These are phyloP conservation scores for Leucocoprinus sp. DNA, from an alignment of 768 basidiomycete species.

Conservation along the genomic window DNA sequence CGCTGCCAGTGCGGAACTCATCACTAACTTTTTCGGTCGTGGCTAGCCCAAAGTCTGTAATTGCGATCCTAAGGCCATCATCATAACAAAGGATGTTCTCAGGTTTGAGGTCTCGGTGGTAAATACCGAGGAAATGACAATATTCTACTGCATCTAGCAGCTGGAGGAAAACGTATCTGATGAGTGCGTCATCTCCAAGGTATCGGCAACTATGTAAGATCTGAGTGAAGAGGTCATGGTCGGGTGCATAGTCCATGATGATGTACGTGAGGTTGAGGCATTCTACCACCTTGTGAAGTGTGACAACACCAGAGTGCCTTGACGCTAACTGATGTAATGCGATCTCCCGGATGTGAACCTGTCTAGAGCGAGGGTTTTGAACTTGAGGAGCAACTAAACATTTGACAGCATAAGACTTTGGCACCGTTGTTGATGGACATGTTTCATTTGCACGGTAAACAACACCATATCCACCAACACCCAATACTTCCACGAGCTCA, in stretches of 20 bases:
- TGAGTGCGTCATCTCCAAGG: constrained; percentile 80
- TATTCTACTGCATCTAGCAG: constrained; percentile 93
- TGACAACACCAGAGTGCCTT: constrained; percentile 79
- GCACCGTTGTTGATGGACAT: constrained; percentile 31
- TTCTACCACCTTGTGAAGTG: constrained; percentile 87
- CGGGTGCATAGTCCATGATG: constrained; percentile 90
- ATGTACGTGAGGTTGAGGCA: constrained; percentile 81
- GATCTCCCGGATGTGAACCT: constrained; percentile 89
- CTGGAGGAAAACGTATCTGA: constrained; percentile 91
- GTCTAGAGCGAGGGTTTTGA: constrained; percentile 53
- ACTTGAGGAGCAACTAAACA: constrained; percentile 62
- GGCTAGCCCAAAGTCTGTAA: constrained; percentile 95
- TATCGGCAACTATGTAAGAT: constrained; percentile 79
- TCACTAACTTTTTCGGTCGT: constrained; percentile 82
- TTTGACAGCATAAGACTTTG: constrained; percentile 83
- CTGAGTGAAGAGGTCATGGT: constrained; percentile 95
- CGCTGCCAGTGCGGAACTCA: constrained; percentile 92
- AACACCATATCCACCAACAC: constrained; percentile 93
- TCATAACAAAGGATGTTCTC: constrained; percentile 91
- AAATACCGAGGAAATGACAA: constrained; percentile 89
- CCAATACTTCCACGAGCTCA: constrained; percentile 84
- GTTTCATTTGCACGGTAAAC: constrained; percentile 86
- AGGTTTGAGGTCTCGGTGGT: constrained; percentile 96
- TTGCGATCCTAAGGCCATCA: constrained; percentile 71
- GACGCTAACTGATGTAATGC: constrained; percentile 76